Evolutionary conservation across 192 early-diverging fungal species (phyloP), one percentile per base, ranked within the genome.

Genomic region (Thamnidium elegans): DNA sequence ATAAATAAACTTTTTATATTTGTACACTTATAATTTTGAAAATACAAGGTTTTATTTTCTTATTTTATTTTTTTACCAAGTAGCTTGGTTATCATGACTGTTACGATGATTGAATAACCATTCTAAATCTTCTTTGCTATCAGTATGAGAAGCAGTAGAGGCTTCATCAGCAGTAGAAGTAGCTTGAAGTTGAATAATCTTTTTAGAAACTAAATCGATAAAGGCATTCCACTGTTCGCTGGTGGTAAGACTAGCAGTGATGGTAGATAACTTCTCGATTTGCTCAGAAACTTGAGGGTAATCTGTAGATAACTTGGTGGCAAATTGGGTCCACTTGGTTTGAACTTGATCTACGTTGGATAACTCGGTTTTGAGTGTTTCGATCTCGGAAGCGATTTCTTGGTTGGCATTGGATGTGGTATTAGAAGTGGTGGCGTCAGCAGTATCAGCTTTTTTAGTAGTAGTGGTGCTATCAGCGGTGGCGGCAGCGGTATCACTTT

Each of bases 281-380:
- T 52, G 19, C 1, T 32, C 32, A 13, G 48, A 23, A 15, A 64
- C 23, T 21, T 69, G 46, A 42, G 67, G 67, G 30, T 69, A 63
- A n/a, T 32, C 21, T 26, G 32, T 26, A 14, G 36, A 31, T n/a
- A 69, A 30, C 2, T 61, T 19, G 34, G 19, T 58, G 5, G 55
- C 55, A 39, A 69, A 63, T 3, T 42, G 6, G 30, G 23, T 26
- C 67, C 67, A 69, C 21, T 62, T 13, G 8, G 59, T 50, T 34
- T 69, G 61, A 53, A 69, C 31, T 56, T 55, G 46, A 43, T 56
- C 51, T 36, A 53, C 53, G 7, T 39, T 62, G 4, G 52, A 39
- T 9, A 23, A 23, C 21, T 55, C 19, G 34, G 63, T 32, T 17
- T 65, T 21, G 23, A 65, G 51, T 10, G n/a, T 46, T 23, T 45